Conservation (phyloP, 225 moss, liverwort and hornwort species). For the Bryoerythrophyllum caledonicum region DNA sequence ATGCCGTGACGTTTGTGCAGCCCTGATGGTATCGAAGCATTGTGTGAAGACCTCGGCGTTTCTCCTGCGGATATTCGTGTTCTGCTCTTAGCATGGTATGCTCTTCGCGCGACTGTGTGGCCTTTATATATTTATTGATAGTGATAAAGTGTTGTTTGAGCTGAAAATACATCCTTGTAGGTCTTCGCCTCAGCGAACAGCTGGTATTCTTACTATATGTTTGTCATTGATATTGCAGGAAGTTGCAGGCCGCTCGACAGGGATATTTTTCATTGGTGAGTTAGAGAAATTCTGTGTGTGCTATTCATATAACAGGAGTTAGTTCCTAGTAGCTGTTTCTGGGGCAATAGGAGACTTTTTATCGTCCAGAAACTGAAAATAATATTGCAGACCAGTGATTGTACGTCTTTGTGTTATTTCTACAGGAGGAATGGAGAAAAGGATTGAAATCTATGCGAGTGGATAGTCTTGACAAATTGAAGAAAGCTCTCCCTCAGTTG, state of each 20-base stretch:
- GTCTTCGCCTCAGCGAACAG: conserved; percentile 1
- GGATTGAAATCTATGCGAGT: conserved; percentile 91
- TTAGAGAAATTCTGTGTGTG: neutral
- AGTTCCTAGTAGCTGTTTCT: neutral
- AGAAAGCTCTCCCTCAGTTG: conserved; percentile 73
- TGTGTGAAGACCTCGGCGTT: conserved; percentile 87
- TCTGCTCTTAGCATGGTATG: conserved; percentile 91
- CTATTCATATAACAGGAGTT: conserved; percentile 5
- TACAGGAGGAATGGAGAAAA: conserved; percentile 96
- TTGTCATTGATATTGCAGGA: conserved; percentile 56
- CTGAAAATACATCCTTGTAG: neutral
- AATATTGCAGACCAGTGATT: conserved; percentile 17
- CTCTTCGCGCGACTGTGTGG: neutral
- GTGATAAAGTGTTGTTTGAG: neutral
- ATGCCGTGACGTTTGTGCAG: conserved; percentile 42
- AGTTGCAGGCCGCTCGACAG: conserved; percentile 93
- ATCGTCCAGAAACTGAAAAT: neutral
- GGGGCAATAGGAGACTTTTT: neutral
- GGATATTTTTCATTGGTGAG: conserved; percentile 98
- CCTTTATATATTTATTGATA: neutral
- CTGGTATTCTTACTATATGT: conserved; percentile 4
- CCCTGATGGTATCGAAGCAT: conserved; percentile 90
- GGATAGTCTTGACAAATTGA: conserved; percentile 89
- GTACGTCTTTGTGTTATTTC: neutral
- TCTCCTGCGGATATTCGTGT: conserved; percentile 85